phyloP scores from a whole-genome alignment of 805 yeast species.

The Kuraishia piskuri region DNA sequence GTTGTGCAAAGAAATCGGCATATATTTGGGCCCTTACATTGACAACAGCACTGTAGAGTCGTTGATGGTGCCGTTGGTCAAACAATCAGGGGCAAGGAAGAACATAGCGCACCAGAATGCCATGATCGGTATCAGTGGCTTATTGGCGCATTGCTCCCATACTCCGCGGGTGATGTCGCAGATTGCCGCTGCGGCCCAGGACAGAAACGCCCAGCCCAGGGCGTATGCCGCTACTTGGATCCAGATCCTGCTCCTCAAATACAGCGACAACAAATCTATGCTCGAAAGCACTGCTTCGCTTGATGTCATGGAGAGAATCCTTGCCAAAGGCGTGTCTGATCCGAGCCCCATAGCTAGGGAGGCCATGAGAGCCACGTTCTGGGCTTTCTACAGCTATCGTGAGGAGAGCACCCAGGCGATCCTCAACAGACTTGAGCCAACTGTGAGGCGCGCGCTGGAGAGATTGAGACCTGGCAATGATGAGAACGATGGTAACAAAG shows the following conservation, averaged over 20 bases:
- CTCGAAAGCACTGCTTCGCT: slow-evolving; percentile 23
- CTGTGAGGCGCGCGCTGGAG: slow-evolving; percentile 51
- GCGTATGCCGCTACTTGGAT: slow-evolving; percentile 65
- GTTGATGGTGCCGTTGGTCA: slow-evolving; percentile 37
- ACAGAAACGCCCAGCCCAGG: slow-evolving; percentile 67
- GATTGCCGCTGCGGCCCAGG: slow-evolving; percentile 44
- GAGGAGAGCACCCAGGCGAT: slow-evolving; percentile 39
- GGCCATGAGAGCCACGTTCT: slow-evolving; percentile 61
- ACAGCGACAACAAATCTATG: slow-evolving; percentile 24
- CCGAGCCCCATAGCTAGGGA: slow-evolving; percentile 78
- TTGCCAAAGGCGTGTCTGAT: slow-evolving; percentile 60
- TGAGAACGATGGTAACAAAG: background rate
- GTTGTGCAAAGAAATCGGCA: slow-evolving; percentile 58
- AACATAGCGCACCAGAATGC: slow-evolving; percentile 54
- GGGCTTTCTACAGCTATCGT: slow-evolving; percentile 54
- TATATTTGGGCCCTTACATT: slow-evolving; percentile 27
- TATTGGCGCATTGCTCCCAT: slow-evolving; percentile 48
- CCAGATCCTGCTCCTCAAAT: slow-evolving; percentile 49
- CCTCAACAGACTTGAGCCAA: slow-evolving; percentile 30
- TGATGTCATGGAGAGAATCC: slow-evolving; percentile 39
- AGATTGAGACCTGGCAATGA: slow-evolving; percentile 27
- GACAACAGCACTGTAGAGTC: slow-evolving; percentile 41
- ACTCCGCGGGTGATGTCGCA: slow-evolving; percentile 41
- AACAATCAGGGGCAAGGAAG: slow-evolving; percentile 52
- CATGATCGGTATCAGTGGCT: slow-evolving; percentile 42